Conservation (phyloP, 1,284 basidiomycete species). For the Rhodotorula sp. region DNA sequence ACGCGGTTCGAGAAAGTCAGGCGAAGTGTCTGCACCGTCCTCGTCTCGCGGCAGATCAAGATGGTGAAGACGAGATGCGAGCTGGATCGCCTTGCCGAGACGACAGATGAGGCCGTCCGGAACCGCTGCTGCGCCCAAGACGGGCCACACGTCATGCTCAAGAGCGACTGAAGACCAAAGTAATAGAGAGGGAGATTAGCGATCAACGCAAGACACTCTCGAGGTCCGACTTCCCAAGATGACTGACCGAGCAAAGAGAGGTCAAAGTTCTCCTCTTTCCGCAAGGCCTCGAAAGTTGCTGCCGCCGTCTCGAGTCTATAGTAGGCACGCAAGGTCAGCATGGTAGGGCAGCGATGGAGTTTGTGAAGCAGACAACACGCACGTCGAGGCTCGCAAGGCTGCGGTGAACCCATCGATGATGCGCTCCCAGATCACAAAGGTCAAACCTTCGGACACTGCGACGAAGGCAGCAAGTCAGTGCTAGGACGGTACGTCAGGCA, state of each 20-base stretch:
- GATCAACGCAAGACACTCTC: no score
- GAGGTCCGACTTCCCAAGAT: no score
- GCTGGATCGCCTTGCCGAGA: conserved; percentile 70
- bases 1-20: conserved; percentile 25
- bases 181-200: background rate
- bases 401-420: conserved; percentile 80
- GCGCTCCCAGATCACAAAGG: conserved; percentile 79
- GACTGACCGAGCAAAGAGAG: conserved; percentile 64
- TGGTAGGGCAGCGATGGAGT: no score
- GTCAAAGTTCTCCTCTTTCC: conserved; percentile 84
- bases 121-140: conserved; percentile 66
- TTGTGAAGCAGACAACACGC: conserved; percentile 43
- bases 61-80: conserved; percentile 71
- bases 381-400: conserved; percentile 82
- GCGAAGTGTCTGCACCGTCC: conserved; percentile 1
- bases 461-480: background rate
- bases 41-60: conserved; percentile 39
- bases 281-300: conserved; percentile 60
- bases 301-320: background rate
- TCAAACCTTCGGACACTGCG: conserved; percentile 62
- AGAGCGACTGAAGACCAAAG: conserved; percentile 55
- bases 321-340: background rate
- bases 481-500: background rate
- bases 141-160: conserved; percentile 74
- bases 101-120: conserved; percentile 70